These are phyloP conservation scores for Microdochium nivale DNA, from an alignment of 2,329 filamentous ascomycete genomes.

Conservation along the genomic window DNA sequence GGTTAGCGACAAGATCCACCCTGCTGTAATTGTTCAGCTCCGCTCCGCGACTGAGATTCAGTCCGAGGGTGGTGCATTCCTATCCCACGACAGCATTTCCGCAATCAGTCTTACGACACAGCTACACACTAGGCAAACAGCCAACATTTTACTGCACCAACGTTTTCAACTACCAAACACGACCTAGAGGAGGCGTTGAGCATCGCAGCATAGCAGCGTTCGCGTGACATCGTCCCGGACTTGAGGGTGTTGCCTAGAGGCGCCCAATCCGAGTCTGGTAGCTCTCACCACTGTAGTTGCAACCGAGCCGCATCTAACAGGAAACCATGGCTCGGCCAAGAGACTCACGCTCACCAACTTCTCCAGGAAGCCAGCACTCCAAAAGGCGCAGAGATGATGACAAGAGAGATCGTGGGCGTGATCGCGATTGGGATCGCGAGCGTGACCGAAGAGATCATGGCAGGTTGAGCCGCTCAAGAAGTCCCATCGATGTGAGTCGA, in stretches of 20 bases:
- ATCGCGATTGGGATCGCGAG: slow-evolving; percentile 37
- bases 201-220: not conserved
- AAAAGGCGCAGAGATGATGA: slow-evolving; percentile 58
- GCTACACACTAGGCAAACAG: too few species aligned
- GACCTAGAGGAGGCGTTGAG: too few species aligned
- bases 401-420: slow-evolving; percentile 44
- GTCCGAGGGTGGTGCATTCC: too few species aligned
- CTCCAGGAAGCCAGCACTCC: slow-evolving; percentile 76
- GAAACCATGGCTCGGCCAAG: slow-evolving; percentile 51
- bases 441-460: slow-evolving; percentile 41
- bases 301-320: slow-evolving; percentile 22
- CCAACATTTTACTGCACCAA: too few species aligned
- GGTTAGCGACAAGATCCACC: too few species aligned
- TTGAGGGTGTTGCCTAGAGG: not conserved
- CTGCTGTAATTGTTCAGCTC: too few species aligned
- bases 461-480: slow-evolving; percentile 53
- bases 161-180: too few species aligned
- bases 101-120: too few species aligned
- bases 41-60: too few species aligned
- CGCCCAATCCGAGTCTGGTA: slow-evolving; percentile 11
- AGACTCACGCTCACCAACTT: slow-evolving; percentile 82
- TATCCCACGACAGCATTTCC: too few species aligned
- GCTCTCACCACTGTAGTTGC: slow-evolving; percentile 25
- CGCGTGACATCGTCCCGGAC: not conserved
- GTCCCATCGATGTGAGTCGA: slow-evolving; percentile 48